phyloP scores from a whole-genome alignment of 306 rosid species.

The Citrullus amarus region DNA sequence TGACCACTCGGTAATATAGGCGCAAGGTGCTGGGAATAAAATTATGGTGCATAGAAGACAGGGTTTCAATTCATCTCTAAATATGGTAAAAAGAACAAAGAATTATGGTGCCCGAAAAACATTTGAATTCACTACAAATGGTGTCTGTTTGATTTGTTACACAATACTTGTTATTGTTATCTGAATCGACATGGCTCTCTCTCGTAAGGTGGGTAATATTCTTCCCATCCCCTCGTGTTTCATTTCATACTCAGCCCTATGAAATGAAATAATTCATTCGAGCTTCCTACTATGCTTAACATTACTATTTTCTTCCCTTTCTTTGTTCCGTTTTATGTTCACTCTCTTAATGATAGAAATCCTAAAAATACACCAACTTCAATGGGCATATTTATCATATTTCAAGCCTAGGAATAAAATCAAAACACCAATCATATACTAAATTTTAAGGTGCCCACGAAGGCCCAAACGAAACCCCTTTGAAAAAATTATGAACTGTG shows the following conservation, averaged over 20 bases:
- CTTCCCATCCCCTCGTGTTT: not conserved
- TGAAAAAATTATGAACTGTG: not conserved
- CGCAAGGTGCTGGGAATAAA: not conserved
- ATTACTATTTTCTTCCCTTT: not conserved
- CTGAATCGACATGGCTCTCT: not conserved
- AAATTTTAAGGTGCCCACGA: not conserved
- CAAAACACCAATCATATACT: not conserved
- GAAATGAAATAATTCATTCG: not conserved
- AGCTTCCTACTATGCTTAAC: not conserved
- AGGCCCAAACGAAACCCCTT: not conserved
- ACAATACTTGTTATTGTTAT: not conserved
- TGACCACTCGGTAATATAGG: not conserved
- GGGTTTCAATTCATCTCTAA: not conserved
- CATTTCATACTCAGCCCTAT: not conserved
- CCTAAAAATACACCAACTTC: not conserved
- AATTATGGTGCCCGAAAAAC: no score
- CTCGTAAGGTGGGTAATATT: not conserved
- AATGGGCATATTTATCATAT: not conserved
- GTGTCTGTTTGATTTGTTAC: not conserved
- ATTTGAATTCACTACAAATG: not conserved
- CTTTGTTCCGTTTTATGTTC: no score
- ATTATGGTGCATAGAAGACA: not conserved
- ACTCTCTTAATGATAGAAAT: not conserved
- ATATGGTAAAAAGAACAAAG: no score
- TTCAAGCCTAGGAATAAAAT: not conserved